Conservation (phyloP, 2,329 filamentous ascomycete genomes). For the Epichloe sp. region DNA sequence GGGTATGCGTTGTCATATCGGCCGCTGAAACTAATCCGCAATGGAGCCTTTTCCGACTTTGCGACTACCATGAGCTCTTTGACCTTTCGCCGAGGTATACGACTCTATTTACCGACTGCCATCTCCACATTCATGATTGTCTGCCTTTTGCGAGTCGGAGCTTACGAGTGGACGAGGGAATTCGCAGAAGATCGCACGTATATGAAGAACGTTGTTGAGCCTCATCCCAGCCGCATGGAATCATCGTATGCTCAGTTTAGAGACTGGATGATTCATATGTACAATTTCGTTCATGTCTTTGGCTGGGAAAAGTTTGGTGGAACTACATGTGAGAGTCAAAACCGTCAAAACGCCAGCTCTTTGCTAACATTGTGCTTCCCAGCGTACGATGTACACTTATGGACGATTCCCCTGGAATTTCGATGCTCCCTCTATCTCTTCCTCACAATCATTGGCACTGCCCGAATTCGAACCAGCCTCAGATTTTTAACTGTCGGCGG, state of each 20-base stretch:
- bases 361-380: constrained; percentile 10
- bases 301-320: constrained; percentile 35
- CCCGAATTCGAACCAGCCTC: constrained; percentile 27
- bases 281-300: constrained; percentile 37
- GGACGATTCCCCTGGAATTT: constrained; percentile 49
- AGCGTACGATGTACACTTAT: constrained; percentile 44
- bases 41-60: constrained; percentile 25
- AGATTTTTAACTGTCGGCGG: constrained; percentile 29
- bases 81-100: constrained; percentile 36
- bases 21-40: constrained; percentile 33
- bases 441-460: constrained; percentile 35
- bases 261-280: constrained; percentile 36
- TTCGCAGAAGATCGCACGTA: constrained; percentile 30
- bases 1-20: constrained; percentile 46
- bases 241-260: constrained; percentile 26
- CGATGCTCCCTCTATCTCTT: constrained; percentile 46
- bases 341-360: neutral
- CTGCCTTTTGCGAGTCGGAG: constrained; percentile 29
- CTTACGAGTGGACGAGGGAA: constrained; percentile 34
- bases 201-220: constrained; percentile 36
- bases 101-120: constrained; percentile 37
- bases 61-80: constrained; percentile 34
- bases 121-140: constrained; percentile 37
- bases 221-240: constrained; percentile 28
- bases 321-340: constrained; percentile 24